A percentile compares a stretch with the other conserved stretches of the same genome.
phyloP scores from a whole-genome alignment of 345 rosid genomes.

The Xanthoceras sorbifolium region DNA sequence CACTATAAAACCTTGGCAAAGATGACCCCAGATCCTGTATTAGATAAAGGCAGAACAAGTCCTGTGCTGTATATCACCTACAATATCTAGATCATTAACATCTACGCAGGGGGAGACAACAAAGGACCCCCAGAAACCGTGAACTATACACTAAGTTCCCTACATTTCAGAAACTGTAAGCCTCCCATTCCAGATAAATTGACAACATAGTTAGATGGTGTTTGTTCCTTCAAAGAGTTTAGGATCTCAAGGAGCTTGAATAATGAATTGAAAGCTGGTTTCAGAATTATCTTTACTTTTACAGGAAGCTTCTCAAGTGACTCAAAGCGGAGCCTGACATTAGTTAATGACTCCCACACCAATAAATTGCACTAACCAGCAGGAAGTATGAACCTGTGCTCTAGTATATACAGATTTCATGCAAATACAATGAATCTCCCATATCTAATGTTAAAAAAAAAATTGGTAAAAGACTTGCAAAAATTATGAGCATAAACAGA shows the following conservation, averaged over 20 bases:
- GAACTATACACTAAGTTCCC: neutral
- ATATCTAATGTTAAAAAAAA: neutral
- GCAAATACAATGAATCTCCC: neutral
- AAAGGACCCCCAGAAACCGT: neutral
- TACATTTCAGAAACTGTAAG: neutral
- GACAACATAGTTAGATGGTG: neutral
- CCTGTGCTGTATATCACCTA: neutral
- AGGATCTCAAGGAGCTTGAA: neutral
- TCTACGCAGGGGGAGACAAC: neutral
- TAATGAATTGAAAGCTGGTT: neutral
- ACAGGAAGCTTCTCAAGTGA: neutral
- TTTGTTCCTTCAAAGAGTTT: neutral
- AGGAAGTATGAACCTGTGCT: neutral
- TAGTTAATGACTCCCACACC: neutral
- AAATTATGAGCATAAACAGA: neutral
- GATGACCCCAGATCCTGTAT: neutral
- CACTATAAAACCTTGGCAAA: neutral
- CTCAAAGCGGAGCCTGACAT: neutral
- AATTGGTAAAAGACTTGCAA: neutral
- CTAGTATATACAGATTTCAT: neutral
- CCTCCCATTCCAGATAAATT: neutral
- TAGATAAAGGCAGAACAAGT: neutral
- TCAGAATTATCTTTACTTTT: neutral
- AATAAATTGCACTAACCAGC: neutral
- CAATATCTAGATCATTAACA: neutral